A percentile compares a stretch with the other conserved stretches of the same genome.
phyloP scores from a whole-genome alignment of 805 yeast species.

The Lachancea nothofagi region DNA sequence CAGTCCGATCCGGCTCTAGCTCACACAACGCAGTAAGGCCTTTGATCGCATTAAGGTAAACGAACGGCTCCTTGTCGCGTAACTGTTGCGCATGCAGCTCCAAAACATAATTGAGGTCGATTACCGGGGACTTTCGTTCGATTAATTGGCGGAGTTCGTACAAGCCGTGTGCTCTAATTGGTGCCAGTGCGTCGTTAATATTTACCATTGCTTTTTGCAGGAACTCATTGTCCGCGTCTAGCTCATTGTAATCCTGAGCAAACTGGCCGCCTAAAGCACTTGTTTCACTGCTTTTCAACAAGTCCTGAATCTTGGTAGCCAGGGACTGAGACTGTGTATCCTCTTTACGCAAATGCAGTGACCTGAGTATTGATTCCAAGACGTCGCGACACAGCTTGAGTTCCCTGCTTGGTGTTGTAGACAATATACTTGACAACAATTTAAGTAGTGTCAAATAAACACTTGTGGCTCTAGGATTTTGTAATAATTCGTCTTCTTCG shows the following conservation, averaged over 20 bases:
- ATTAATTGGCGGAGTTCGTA: conserved; percentile 54
- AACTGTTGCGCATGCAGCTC: conserved; percentile 59
- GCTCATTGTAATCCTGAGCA: background rate
- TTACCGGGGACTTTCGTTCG: conserved; percentile 43
- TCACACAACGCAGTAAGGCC: conserved; percentile 62
- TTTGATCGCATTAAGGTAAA: conserved; percentile 78
- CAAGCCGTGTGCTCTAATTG: conserved; percentile 83
- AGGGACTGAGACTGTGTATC: conserved; percentile 8
- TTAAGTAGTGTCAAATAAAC: conserved; percentile 34
- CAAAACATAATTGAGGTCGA: conserved; percentile 50
- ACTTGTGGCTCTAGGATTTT: conserved; percentile 17
- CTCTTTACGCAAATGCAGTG: conserved; percentile 11
- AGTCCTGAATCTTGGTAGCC: conserved; percentile 11
- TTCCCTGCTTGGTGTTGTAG: conserved; percentile 23
- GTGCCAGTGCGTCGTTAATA: conserved; percentile 72
- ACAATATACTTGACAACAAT: conserved; percentile 35
- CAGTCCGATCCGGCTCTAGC: conserved; percentile 35
- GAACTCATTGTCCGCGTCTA: conserved; percentile 31
- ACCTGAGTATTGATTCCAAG: conserved; percentile 29
- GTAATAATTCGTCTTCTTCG: conserved; percentile 27
- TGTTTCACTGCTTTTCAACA: background rate
- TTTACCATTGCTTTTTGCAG: conserved; percentile 59
- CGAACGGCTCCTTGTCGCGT: conserved; percentile 77
- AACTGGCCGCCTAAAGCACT: too few species aligned
- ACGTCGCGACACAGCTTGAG: conserved; percentile 19